Evolutionary conservation across 345 rosid genomes (phyloP), one percentile per base, ranked within the genome.

Genomic region (Syzygium oleosum): DNA sequence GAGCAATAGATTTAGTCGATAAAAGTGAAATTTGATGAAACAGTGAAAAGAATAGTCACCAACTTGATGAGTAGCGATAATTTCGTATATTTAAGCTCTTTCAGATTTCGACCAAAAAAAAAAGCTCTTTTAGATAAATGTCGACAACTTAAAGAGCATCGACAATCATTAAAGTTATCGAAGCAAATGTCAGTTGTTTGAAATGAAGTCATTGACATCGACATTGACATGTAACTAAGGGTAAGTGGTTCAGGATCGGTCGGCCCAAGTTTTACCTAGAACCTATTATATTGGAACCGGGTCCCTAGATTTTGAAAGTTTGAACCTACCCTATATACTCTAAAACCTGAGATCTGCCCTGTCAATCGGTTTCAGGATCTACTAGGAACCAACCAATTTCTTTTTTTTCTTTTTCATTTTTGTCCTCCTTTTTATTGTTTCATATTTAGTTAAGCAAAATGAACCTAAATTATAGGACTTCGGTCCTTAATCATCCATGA

Each of bases 361-460:
- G 15, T 59, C 15, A 59, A 0, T 59, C 29, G 0, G 4, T 11
- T 59, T 6, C 5, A 59, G 3, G 27, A 13, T 59, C 27, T 59
- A 59, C 31, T 0, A 3, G 3, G 16, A 59, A 27, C 12, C 0
- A 1, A 0, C 11, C 1, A 1, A 1, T 25, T 58, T 58, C 15
- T 17, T 53, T 53, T 53, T 1, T 5, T 53, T 53, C 6, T 3
- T 17, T 53, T 53, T 53, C 3, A 16, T 53, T 53, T 53, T 3
- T 2, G 5, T 58, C 0, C 9, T 56, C 14, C 11, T 58, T 27
- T 4, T 58, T 25, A 25, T 58, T 11, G 25, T 58, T 58, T 58
- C 12, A 58, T 11, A 11, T 58, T 58, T 27, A 12, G 4, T 27
- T 13, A 59, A 27, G 65, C 6, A 11, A 58, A 58, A 58, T 25